These are phyloP conservation scores for Cyclaneusma minus DNA, from an alignment of 2,329 filamentous ascomycete genomes.

Conservation along the genomic window DNA sequence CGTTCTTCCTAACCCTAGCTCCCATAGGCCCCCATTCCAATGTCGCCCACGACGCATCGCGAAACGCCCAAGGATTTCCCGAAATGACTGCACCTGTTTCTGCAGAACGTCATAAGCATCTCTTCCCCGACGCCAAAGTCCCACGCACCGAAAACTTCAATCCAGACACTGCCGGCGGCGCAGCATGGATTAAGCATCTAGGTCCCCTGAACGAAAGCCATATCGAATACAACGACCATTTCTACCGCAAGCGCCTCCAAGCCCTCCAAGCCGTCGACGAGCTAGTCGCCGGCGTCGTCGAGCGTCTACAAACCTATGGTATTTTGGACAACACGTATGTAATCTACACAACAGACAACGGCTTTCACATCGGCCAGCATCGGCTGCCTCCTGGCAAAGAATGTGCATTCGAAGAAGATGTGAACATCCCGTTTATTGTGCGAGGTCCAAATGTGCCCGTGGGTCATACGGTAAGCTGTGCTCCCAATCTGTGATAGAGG, in stretches of 20 bases:
- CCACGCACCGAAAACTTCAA: slow-evolving; percentile 54
- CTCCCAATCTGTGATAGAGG: no score
- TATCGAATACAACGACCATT: slow-evolving; percentile 32
- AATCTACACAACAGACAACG: slow-evolving; percentile 41
- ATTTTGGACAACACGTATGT: slow-evolving; percentile 35
- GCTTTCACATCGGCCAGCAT: slow-evolving; percentile 35
- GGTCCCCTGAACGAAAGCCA: slow-evolving; percentile 23
- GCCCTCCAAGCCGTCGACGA: slow-evolving; percentile 39
- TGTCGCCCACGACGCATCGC: slow-evolving; percentile 5
- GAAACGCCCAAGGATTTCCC: slow-evolving; percentile 3
- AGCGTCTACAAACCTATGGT: slow-evolving; percentile 22
- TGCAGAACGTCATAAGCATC: slow-evolving; percentile 40
- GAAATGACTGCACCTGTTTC: slow-evolving; percentile 37
- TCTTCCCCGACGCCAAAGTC: slow-evolving; percentile 43
- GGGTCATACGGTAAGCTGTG: slow-evolving; percentile 19
- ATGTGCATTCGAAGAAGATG: slow-evolving; percentile 34
- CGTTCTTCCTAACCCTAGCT: slow-evolving; percentile 53
- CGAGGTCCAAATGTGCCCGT: slow-evolving; percentile 37
- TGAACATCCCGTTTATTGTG: slow-evolving; percentile 37
- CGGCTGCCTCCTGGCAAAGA: slow-evolving; percentile 32
- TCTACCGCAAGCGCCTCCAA: slow-evolving; percentile 33
- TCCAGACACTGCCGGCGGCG: slow-evolving; percentile 34
- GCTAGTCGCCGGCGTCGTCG: slow-evolving; percentile 30
- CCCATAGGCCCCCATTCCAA: slow-evolving; percentile 54
- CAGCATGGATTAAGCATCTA: slow-evolving; percentile 30